Conservation (phyloP, 1,284 basidiomycete species). For the Golubevia sp. region DNA sequence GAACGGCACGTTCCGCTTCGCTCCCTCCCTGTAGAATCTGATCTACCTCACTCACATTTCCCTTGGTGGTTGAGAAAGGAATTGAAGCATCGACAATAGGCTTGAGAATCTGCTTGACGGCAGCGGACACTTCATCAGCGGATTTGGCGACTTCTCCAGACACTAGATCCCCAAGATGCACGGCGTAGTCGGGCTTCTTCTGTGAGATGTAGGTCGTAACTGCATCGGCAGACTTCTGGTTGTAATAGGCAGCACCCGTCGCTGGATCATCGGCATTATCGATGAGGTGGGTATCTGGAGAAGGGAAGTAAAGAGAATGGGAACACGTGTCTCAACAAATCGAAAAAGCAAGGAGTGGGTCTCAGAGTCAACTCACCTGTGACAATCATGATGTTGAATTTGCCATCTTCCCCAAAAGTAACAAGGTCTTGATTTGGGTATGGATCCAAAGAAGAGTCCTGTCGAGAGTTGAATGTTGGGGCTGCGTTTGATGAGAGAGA, state of each 20-base stretch:
- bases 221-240: conserved; percentile 4
- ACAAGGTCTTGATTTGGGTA: background rate
- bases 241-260: background rate
- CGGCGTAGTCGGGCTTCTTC: conserved; percentile 13
- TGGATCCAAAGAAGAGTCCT: background rate
- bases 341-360: background rate
- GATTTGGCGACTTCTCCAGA: conserved; percentile 9
- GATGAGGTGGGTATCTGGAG: background rate
- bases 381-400: background rate
- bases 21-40: background rate
- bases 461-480: background rate
- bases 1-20: background rate
- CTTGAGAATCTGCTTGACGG: conserved; percentile 10
- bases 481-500: background rate
- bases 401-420: background rate
- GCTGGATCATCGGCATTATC: background rate
- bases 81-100: conserved; percentile 8
- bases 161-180: conserved; percentile 14
- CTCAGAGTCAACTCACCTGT: background rate
- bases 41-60: background rate
- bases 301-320: too few relatives aligned
- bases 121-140: conserved; percentile 4
- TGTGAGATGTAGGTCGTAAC: conserved; percentile 5
- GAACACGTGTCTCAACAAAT: too few relatives aligned
- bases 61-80: background rate